Evolutionary conservation across 2,329 filamentous ascomycete species (phyloP).

Genomic region (Colletotrichum abscissum): DNA sequence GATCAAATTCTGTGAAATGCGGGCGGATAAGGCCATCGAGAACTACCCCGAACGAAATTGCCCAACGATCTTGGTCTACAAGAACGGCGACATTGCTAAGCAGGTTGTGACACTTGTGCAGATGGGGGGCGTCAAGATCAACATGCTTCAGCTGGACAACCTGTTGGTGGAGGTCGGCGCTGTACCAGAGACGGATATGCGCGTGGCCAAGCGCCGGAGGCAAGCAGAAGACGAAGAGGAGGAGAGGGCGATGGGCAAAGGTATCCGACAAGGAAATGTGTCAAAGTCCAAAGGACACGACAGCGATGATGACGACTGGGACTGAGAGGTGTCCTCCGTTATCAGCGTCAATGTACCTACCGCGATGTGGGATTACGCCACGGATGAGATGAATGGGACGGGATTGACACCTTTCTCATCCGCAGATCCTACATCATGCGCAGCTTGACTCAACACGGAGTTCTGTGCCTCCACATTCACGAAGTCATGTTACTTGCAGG

Average conservation of each 20-base stretch:
- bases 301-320: conserved; percentile 71
- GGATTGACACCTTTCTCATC: neutral
- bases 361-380: too few species aligned
- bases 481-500: neutral
- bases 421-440: neutral
- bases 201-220: conserved; percentile 73
- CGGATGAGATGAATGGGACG: neutral
- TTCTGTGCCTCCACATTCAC: neutral
- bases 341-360: too few species aligned
- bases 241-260: conserved; percentile 62
- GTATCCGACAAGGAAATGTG: conserved; percentile 63
- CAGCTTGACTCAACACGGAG: neutral
- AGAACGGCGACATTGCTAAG: conserved; percentile 89
- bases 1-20: conserved; percentile 97
- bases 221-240: conserved; percentile 71
- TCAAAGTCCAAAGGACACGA: conserved; percentile 53
- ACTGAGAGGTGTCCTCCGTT: conserved; percentile 51
- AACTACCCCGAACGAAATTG: conserved; percentile 96
- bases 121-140: conserved; percentile 78
- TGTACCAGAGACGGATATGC: conserved; percentile 80
- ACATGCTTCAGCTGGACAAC: conserved; percentile 80
- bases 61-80: conserved; percentile 92
- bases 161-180: conserved; percentile 86
- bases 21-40: conserved; percentile 92
- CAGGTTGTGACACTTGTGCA: conserved; percentile 92